A percentile compares a stretch with the other conserved stretches of the same genome.
These are phyloP conservation scores for Aechmea fasciata DNA, from an alignment of 176 grass and related monocot genomes.

Conservation along the genomic window DNA sequence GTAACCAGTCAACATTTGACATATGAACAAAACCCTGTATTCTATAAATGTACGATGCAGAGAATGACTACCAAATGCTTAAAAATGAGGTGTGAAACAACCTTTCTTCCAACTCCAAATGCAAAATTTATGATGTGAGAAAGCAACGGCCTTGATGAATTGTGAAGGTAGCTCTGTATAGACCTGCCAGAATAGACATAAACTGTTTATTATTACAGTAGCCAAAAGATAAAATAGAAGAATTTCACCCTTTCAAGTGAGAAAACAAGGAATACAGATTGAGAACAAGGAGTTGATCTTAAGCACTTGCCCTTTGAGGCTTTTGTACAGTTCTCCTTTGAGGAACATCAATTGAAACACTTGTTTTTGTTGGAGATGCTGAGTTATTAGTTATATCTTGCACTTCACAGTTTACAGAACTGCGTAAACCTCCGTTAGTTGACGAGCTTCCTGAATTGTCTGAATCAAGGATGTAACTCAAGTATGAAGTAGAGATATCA, in stretches of 20 bases:
- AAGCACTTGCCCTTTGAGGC: not conserved
- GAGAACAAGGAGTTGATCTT: not conserved
- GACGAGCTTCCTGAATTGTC: not conserved
- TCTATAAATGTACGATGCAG: not conserved
- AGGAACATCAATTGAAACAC: slow-evolving; percentile 1
- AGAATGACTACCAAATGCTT: not conserved
- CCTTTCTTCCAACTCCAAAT: not conserved
- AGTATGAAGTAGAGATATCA: not conserved
- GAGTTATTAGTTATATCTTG: not conserved
- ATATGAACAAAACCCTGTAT: not conserved
- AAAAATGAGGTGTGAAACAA: not conserved
- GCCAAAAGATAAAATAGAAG: not conserved
- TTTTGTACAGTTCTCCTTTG: slow-evolving; percentile 1
- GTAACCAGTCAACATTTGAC: too few species aligned
- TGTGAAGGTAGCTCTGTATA: slow-evolving; percentile 2
- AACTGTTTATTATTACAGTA: not conserved
- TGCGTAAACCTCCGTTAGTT: not conserved
- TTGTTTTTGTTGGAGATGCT: not conserved
- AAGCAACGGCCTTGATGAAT: not conserved
- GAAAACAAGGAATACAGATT: not conserved
- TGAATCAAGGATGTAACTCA: not conserved
- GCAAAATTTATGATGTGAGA: not conserved
- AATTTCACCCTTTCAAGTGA: not conserved
- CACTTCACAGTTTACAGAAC: not conserved
- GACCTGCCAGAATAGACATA: not conserved